These are phyloP conservation scores for Xanthoparmelia taractica DNA, from an alignment of 495 filamentous ascomycete species.

Conservation along the genomic window DNA sequence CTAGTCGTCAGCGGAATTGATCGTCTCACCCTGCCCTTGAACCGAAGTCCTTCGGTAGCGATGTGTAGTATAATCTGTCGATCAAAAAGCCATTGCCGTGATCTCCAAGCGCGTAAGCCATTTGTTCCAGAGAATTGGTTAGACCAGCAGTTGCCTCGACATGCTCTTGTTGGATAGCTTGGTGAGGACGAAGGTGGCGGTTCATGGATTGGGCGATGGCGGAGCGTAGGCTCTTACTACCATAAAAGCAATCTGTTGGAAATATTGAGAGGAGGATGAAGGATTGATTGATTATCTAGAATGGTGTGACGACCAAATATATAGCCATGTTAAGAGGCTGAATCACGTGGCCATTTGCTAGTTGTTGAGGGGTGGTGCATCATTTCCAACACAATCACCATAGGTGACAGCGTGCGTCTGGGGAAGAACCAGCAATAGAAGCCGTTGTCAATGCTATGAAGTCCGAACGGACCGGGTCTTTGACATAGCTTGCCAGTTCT, in stretches of 20 bases:
- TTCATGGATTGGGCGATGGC: constrained; percentile 44
- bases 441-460: constrained; percentile 1
- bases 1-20: background rate
- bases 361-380: too few species aligned
- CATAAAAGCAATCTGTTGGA: constrained; percentile 34
- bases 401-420: too few species aligned
- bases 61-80: constrained; percentile 43
- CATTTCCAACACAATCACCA: too few species aligned
- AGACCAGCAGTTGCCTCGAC: constrained; percentile 1
- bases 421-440: background rate
- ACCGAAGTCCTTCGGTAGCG: constrained; percentile 33
- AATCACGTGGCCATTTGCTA: too few species aligned
- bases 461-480: background rate
- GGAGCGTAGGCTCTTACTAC: constrained; percentile 31
- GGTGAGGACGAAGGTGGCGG: constrained; percentile 35
- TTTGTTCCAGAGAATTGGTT: constrained; percentile 40
- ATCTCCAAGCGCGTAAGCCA: constrained; percentile 43
- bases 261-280: too few species aligned
- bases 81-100: constrained; percentile 45
- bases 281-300: too few species aligned
- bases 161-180: constrained; percentile 28
- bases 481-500: constrained; percentile 18
- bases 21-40: constrained; percentile 11
- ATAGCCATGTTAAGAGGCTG: constrained; percentile 33
- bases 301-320: too few species aligned